Percentiles rank a stretch among this genome's conserved stretches.
Conservation (phyloP, 176 grass and related monocot genomes). For the Rhynchospora tenuis region DNA sequence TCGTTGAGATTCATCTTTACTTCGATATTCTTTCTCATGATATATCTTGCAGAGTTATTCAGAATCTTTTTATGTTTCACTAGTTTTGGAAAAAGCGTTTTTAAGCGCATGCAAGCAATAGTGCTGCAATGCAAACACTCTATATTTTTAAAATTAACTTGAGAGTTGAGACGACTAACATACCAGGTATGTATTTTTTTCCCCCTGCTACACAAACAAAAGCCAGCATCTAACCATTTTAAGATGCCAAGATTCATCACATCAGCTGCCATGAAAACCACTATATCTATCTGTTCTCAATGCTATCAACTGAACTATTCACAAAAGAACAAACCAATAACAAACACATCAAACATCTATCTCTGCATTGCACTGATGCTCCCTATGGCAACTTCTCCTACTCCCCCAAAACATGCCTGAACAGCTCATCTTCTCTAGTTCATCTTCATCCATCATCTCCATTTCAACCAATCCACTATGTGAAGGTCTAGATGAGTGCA, state of each 20-base stretch:
- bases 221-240: neutral
- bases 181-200: neutral
- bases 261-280: neutral
- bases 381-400: slow-evolving; percentile 86
- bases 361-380: slow-evolving; percentile 91
- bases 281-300: neutral
- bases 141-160: neutral
- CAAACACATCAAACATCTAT: slow-evolving; percentile 52
- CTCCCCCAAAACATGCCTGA: slow-evolving; percentile 80
- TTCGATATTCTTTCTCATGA: too few relatives aligned
- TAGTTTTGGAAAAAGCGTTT: neutral
- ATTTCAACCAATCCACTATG: slow-evolving; percentile 32
- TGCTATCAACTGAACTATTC: slow-evolving; percentile 30
- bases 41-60: too few relatives aligned
- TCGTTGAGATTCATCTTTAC: too few relatives aligned
- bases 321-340: slow-evolving; percentile 21
- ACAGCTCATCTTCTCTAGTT: slow-evolving; percentile 58
- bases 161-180: neutral
- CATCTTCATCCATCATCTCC: slow-evolving; percentile 56
- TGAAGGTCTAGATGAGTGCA: slow-evolving; percentile 37
- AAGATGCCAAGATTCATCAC: neutral
- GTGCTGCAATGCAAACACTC: neutral
- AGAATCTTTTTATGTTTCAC: neutral
- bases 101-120: neutral
- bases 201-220: neutral